phyloP scores from a whole-genome alignment of 805 yeast species.

The Kazachstania martiniae region DNA sequence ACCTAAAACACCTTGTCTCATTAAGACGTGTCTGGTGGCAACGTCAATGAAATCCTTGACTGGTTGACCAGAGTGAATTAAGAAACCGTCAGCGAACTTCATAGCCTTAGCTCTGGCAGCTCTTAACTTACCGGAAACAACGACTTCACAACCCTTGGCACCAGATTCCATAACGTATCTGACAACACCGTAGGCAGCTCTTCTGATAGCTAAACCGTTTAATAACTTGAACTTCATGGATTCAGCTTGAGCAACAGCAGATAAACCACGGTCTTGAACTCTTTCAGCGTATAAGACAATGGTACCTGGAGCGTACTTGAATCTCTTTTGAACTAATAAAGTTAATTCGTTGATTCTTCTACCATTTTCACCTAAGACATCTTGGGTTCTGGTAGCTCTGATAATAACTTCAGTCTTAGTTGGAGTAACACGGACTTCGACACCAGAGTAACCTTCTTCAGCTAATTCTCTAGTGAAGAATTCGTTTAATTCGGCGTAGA shows the following conservation, averaged over 20 bases:
- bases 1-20: conserved; percentile 99
- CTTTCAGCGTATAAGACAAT: conserved; percentile 96
- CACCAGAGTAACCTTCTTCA: conserved; percentile 99
- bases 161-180: conserved; percentile 99
- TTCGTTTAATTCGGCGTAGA: conserved; percentile 99
- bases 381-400: conserved; percentile 98
- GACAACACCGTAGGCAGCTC: conserved; percentile 99
- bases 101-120: conserved; percentile 99
- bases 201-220: conserved; percentile 98
- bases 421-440: conserved; percentile 98
- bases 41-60: conserved; percentile 95
- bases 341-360: conserved; percentile 99
- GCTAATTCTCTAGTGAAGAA: conserved; percentile 99
- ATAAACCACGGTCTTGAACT: conserved; percentile 98
- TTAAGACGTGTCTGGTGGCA: conserved; percentile 98
- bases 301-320: conserved; percentile 89
- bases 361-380: conserved; percentile 98
- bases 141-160: conserved; percentile 99
- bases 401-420: conserved; percentile 96
- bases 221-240: conserved; percentile 95
- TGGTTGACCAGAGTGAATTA: conserved; percentile 99
- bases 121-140: conserved; percentile 98
- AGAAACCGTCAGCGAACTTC: conserved; percentile 99
- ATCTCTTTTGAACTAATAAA: conserved; percentile 96
- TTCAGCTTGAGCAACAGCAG: conserved; percentile 99